These are phyloP conservation scores for Pilobolus umbonatus DNA, from an alignment of 192 early-diverging fungal species.

Conservation along the genomic window DNA sequence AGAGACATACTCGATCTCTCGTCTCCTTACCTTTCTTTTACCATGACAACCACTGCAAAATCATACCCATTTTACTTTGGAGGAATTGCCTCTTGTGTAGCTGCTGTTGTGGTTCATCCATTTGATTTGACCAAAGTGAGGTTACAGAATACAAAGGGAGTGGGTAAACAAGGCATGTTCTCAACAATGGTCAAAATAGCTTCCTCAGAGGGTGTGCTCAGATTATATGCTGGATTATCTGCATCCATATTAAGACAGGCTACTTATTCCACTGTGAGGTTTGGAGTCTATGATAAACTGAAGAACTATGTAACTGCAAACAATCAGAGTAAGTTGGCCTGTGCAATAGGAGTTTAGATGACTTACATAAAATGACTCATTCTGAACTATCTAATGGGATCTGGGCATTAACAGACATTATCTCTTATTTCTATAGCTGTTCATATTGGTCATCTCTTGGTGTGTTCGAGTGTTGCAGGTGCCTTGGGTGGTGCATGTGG, in stretches of 20 bases:
- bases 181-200: constrained; percentile 65
- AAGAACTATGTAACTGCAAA: constrained; percentile 46
- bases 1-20: too few relatives aligned
- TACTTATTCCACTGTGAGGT: constrained; percentile 76
- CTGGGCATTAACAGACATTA: too few relatives aligned
- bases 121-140: constrained; percentile 89
- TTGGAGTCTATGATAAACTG: constrained; percentile 65
- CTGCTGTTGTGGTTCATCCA: constrained; percentile 67
- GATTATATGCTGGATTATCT: constrained; percentile 41
- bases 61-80: constrained; percentile 28
- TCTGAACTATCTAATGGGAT: constrained; percentile 1
- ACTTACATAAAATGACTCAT: constrained; percentile 3
- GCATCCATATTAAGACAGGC: constrained; percentile 68
- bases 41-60: constrained; percentile 2
- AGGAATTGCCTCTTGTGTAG: constrained; percentile 46
- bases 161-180: constrained; percentile 40
- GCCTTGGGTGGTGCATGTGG: constrained; percentile 63
- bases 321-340: constrained; percentile 45
- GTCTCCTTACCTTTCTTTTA: neutral
- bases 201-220: constrained; percentile 19
- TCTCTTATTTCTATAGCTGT: constrained; percentile 10
- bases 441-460: constrained; percentile 29
- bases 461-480: constrained; percentile 42
- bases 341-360: neutral
- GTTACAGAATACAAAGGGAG: constrained; percentile 43